phyloP scores from a whole-genome alignment of 352 stramenopile species.

The Phytophthora chlamydospora region DNA sequence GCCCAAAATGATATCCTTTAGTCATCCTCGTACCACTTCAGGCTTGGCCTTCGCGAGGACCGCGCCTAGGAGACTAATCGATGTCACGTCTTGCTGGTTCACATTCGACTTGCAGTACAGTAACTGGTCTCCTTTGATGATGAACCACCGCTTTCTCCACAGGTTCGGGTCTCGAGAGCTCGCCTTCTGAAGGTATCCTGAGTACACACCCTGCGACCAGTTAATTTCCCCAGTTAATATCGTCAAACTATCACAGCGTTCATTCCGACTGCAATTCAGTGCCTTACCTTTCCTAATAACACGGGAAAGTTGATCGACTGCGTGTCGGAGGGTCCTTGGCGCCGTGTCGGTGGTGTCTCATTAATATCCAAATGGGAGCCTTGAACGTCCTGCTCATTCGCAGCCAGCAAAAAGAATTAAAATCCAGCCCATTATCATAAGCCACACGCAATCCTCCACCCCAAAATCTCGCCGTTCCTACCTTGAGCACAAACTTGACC shows the following conservation, averaged over 20 bases:
- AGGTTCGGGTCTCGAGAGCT: conserved; percentile 80
- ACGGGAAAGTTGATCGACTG: conserved; percentile 69
- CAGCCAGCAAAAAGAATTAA: background rate
- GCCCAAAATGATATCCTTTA: background rate
- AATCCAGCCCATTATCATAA: no score
- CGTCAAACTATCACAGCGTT: background rate
- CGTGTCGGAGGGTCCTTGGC: conserved; percentile 33
- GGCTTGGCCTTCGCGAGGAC: conserved; percentile 76
- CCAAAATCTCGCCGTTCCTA: no score
- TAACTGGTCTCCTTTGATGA: conserved; percentile 86
- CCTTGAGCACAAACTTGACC: conserved; percentile 88
- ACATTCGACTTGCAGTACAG: conserved; percentile 86
- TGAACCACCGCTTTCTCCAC: conserved; percentile 88
- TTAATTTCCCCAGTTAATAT: conserved; percentile 1
- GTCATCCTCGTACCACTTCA: conserved; percentile 60
- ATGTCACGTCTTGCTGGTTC: conserved; percentile 83
- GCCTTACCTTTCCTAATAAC: conserved; percentile 70
- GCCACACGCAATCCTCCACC: background rate
- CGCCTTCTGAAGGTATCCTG: conserved; percentile 82
- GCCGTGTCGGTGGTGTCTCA: conserved; percentile 38
- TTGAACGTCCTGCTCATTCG: conserved; percentile 57
- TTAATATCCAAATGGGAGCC: conserved; percentile 75
- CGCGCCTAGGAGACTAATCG: conserved; percentile 78
- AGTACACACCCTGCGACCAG: conserved; percentile 61
- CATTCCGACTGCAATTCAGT: background rate